These are phyloP conservation scores for Penicillium corylophilum DNA, from an alignment of 2,329 filamentous ascomycete genomes.

Conservation along the genomic window DNA sequence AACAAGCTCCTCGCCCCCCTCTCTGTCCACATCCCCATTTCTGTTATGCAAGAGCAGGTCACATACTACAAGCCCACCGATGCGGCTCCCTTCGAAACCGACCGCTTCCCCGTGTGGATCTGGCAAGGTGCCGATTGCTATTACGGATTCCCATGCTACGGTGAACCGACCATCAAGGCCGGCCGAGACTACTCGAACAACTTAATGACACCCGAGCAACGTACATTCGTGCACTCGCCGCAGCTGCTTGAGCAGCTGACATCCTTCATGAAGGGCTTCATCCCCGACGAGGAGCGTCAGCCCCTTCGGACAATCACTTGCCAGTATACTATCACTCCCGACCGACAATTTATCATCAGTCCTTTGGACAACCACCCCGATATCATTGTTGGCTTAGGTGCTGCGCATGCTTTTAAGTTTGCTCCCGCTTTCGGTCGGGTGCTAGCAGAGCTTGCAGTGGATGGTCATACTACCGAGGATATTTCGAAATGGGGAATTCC, in stretches of 20 bases:
- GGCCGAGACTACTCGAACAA: slow-evolving; percentile 25
- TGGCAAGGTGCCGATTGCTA: slow-evolving; percentile 21
- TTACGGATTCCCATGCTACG: slow-evolving; percentile 29
- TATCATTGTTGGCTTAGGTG: slow-evolving; percentile 24
- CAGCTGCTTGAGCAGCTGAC: slow-evolving; percentile 21
- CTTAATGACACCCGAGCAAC: slow-evolving; percentile 27
- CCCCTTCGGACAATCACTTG: slow-evolving; percentile 29
- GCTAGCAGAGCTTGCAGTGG: slow-evolving; percentile 26
- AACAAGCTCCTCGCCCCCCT: slow-evolving; percentile 27
- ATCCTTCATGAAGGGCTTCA: slow-evolving; percentile 19
- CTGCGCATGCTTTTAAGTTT: slow-evolving; percentile 30
- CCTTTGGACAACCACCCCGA: slow-evolving; percentile 22
- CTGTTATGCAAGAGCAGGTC: slow-evolving; percentile 29
- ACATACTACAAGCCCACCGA: slow-evolving; percentile 29
- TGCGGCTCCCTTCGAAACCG: slow-evolving; percentile 10
- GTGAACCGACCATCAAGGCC: slow-evolving; percentile 31
- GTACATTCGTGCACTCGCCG: slow-evolving; percentile 29
- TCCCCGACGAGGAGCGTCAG: slow-evolving; percentile 23
- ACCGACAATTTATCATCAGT: slow-evolving; percentile 29
- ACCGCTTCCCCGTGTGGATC: slow-evolving; percentile 29
- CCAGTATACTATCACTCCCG: slow-evolving; percentile 30
- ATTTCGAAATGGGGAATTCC: slow-evolving; percentile 26
- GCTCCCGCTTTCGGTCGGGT: slow-evolving; percentile 26
- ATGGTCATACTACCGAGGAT: slow-evolving; percentile 24
- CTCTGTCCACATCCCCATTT: slow-evolving; percentile 21